These are phyloP conservation scores for Dioscorea cayenensis DNA, from an alignment of 116 monocot genomes.

Conservation along the genomic window DNA sequence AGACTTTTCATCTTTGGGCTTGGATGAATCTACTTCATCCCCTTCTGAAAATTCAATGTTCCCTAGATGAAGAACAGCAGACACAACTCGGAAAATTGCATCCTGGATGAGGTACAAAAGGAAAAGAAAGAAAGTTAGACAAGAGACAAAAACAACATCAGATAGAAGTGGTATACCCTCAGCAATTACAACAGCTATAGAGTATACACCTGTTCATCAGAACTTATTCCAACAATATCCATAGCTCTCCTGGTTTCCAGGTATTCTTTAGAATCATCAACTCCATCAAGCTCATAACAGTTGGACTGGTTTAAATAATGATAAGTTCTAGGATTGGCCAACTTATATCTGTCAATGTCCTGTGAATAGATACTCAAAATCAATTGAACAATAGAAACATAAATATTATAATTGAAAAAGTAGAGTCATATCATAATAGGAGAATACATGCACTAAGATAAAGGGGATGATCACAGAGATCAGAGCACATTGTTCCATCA, in stretches of 20 bases:
- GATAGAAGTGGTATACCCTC: neutral
- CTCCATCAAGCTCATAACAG: slow-evolving; percentile 63
- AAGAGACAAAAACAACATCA: neutral
- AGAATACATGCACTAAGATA: no score
- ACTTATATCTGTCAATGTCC: slow-evolving; percentile 67
- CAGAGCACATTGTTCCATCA: no score
- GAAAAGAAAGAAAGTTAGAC: neutral
- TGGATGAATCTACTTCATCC: slow-evolving; percentile 67
- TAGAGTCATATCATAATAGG: neutral
- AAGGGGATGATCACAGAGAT: no score
- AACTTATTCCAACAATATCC: slow-evolving; percentile 87
- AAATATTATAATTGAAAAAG: neutral
- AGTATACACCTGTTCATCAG: slow-evolving; percentile 66
- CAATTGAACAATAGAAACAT: neutral
- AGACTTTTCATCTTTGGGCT: slow-evolving; percentile 74
- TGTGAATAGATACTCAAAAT: slow-evolving; percentile 20
- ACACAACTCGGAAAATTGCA: slow-evolving; percentile 84
- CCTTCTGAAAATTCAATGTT: slow-evolving; percentile 87
- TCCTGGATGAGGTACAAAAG: slow-evolving; percentile 35
- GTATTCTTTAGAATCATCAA: slow-evolving; percentile 88
- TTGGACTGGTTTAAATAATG: slow-evolving; percentile 92
- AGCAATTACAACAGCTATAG: neutral
- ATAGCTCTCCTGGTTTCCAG: slow-evolving; percentile 90
- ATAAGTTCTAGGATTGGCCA: slow-evolving; percentile 73
- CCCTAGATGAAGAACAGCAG: slow-evolving; percentile 91